phyloP scores from a whole-genome alignment of 768 basidiomycete species.

The Lentinula sp. region DNA sequence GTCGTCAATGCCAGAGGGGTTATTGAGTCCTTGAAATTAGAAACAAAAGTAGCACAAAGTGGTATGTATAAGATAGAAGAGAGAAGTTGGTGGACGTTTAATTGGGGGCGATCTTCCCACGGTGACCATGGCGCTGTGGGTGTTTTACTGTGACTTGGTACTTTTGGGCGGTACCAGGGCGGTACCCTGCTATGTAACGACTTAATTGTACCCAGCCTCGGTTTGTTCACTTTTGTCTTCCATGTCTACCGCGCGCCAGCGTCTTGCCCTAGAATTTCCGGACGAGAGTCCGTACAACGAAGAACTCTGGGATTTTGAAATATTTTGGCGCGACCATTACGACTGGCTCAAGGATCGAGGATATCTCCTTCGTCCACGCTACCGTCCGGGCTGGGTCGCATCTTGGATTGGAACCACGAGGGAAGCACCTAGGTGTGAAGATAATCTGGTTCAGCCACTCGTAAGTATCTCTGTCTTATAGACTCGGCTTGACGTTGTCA shows the following conservation, averaged over 20 bases:
- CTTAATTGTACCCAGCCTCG: no score
- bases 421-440: constrained; percentile 5
- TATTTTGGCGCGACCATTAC: constrained; percentile 14
- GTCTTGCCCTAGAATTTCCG: background rate
- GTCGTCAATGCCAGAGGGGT: background rate
- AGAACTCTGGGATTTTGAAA: background rate
- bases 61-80: no score
- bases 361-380: constrained; percentile 27
- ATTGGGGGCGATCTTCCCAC: no score
- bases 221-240: background rate
- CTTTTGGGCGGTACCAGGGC: no score
- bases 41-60: background rate
- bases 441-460: background rate
- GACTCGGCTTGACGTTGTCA: constrained; percentile 19
- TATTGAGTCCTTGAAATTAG: background rate
- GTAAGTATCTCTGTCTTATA: constrained; percentile 1
- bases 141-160: no score
- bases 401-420: no score
- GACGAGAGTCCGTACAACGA: background rate
- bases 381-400: constrained; percentile 12
- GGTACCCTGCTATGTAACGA: no score
- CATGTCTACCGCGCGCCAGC: background rate
- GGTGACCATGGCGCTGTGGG: no score
- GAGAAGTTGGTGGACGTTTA: no score
- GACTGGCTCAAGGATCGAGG: constrained; percentile 24